These are phyloP conservation scores for Colletotrichum sp. DNA, from an alignment of 2,329 filamentous ascomycete species.

Conservation along the genomic window DNA sequence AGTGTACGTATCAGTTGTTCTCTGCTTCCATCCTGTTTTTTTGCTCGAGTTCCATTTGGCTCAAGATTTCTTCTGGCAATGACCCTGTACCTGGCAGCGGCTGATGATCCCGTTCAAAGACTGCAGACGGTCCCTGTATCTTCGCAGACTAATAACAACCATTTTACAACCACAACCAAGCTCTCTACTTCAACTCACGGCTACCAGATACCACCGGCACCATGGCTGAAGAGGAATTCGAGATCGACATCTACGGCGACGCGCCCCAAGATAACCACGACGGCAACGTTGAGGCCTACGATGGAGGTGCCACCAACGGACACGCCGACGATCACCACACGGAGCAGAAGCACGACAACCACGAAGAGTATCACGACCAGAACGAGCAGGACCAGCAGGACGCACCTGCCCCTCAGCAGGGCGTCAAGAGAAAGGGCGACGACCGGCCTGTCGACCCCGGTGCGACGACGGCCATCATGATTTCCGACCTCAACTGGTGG, in stretches of 20 bases:
- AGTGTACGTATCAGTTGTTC: conserved; percentile 62
- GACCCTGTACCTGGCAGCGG: conserved; percentile 18
- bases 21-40: conserved; percentile 35
- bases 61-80: conserved; percentile 11
- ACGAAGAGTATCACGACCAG: conserved; percentile 23
- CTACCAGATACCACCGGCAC: conserved; percentile 28
- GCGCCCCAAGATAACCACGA: conserved; percentile 46
- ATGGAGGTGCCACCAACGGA: conserved; percentile 28
- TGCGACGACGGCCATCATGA: conserved; percentile 75
- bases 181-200: conserved; percentile 11
- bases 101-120: conserved; percentile 27
- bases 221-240: conserved; percentile 76
- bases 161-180: conserved; percentile 16
- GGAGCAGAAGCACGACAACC: conserved; percentile 42
- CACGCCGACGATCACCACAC: conserved; percentile 42
- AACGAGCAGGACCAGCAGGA: conserved; percentile 29
- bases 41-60: background rate
- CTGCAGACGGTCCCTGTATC: conserved; percentile 45
- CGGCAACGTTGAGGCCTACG: conserved; percentile 44
- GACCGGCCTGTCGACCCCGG: conserved; percentile 63
- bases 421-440: conserved; percentile 67
- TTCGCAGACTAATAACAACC: conserved; percentile 29
- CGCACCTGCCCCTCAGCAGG: conserved; percentile 50
- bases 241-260: conserved; percentile 76
- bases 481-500: conserved; percentile 97